Base-by-base conservation (phyloP, 1,284 basidiomycete genomes). In the Gastroboletus turbinatus region DNA sequence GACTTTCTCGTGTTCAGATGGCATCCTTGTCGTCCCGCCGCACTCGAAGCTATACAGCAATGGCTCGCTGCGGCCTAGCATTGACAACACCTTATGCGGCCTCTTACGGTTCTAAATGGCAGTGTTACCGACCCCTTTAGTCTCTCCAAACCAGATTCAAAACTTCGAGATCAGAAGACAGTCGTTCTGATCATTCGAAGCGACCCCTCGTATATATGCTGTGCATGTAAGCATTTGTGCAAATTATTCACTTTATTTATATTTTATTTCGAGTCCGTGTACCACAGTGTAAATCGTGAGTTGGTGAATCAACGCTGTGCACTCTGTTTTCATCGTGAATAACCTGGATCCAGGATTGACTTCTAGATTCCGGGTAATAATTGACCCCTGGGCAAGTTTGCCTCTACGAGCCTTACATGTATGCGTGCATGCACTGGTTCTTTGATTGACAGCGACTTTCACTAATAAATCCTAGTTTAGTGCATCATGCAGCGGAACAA, bases 11-110 rank as follows among this genome's bases (percentile, higher is more conserved):
- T 73, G 14, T 75, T 83, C 48, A 35, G 58, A 0, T 80, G 76
- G 74, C 76, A 77, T 61, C 63, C 72, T 14, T 71, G 82, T 40
- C 72, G 74, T 43, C 76, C 81, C 14, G 68, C 74, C 1, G 76
- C 82, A 55, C 75, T 78, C 7, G 52, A 79, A 32, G 81, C 82
- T 60, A 82, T 83, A 63, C 77, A 81, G 4, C 73, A 81, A 14
- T 81, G 78, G 45, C 49, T 67, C 5, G 11, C 40, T 36, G 39
- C 39, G 19, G 42, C 21, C 16, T 45, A 39, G 9, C 35, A 16
- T n/a, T 35, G 9, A 33, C 11, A 9, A 35, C 9, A 35, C 29
- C n/a, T 27, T 21, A n/a, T 25, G 17, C 5, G 38, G 25, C 17
- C 10, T 25, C n/a, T 23, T 27, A 49, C 23, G 14, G 29, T 16